Evolutionary conservation across 2,329 filamentous ascomycete species (phyloP).

Genomic region (Alternaria rosae): DNA sequence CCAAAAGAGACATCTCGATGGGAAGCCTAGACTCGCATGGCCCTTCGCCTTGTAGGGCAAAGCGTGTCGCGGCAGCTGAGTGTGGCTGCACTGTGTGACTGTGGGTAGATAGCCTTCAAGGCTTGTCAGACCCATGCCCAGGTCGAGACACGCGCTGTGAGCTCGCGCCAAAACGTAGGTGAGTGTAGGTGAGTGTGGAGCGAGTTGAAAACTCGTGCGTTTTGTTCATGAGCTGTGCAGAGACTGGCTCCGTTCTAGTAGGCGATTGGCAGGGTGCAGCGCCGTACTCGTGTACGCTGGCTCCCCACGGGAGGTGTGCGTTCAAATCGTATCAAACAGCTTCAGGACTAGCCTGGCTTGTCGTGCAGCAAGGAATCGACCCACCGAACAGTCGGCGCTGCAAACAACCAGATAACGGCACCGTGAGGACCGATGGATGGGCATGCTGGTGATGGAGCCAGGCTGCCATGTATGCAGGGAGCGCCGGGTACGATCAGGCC

Average conservation of each 20-base stretch:
- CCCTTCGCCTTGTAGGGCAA: background rate
- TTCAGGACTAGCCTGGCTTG: slow-evolving; percentile 3
- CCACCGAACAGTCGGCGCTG: background rate
- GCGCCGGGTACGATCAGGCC: slow-evolving; percentile 1
- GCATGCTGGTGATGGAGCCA: background rate
- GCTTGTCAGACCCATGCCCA: background rate
- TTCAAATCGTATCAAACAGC: background rate
- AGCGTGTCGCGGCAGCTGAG: slow-evolving; percentile 9
- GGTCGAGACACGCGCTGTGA: background rate
- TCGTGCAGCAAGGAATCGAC: background rate
- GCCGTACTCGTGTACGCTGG: slow-evolving; percentile 2
- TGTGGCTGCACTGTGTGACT: slow-evolving; percentile 4
- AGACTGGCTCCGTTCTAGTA: background rate
- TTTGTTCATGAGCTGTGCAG: background rate
- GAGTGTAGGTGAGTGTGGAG: background rate
- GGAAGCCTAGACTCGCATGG: slow-evolving; percentile 10
- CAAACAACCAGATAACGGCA: background rate
- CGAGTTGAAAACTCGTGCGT: background rate
- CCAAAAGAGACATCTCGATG: background rate
- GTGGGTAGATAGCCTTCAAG: slow-evolving; percentile 1
- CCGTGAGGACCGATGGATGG: background rate
- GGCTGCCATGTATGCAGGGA: slow-evolving; percentile 2
- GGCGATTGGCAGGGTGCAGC: slow-evolving; percentile 5
- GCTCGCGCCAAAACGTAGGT: background rate
- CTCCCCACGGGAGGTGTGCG: background rate